Evolutionary conservation across 805 yeast species (phyloP).

Genomic region (Teunomyces tritomae): DNA sequence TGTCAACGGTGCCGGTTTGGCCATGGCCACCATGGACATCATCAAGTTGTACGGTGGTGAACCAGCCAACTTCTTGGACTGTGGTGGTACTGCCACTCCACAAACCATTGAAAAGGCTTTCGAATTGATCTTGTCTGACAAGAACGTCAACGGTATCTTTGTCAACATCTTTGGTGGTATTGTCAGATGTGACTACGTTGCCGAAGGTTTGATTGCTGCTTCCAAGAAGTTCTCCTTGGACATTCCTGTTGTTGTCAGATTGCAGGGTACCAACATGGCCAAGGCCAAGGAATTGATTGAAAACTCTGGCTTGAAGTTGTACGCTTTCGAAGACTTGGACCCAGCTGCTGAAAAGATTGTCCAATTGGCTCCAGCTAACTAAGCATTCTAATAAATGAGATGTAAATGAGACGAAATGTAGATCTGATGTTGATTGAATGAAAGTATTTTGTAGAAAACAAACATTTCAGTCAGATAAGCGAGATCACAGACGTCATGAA

Average conservation of each 20-base stretch:
- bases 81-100: conserved; percentile 99
- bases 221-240: conserved; percentile 86
- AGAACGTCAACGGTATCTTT: conserved; percentile 88
- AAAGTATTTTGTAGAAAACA: too few relatives aligned
- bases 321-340: conserved; percentile 88
- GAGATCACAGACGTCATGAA: too few relatives aligned
- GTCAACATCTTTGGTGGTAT: conserved; percentile 99
- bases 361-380: conserved; percentile 45
- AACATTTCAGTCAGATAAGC: too few relatives aligned
- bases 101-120: conserved; percentile 97
- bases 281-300: conserved; percentile 83
- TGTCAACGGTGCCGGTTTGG: conserved; percentile 99
- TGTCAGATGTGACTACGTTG: conserved; percentile 98
- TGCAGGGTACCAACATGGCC: conserved; percentile 95
- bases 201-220: conserved; percentile 94
- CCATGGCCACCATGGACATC: conserved; percentile 99
- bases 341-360: conserved; percentile 97
- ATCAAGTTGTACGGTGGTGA: conserved; percentile 97
- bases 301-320: conserved; percentile 89
- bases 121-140: conserved; percentile 85
- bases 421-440: not conserved
- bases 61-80: conserved; percentile 98
- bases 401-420: not conserved
- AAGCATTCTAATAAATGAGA: not conserved
- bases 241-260: conserved; percentile 95